Evolutionary conservation across 2,329 filamentous ascomycete species (phyloP), one percentile per base, ranked within the genome.

Genomic region (Colletotrichum trifolii): DNA sequence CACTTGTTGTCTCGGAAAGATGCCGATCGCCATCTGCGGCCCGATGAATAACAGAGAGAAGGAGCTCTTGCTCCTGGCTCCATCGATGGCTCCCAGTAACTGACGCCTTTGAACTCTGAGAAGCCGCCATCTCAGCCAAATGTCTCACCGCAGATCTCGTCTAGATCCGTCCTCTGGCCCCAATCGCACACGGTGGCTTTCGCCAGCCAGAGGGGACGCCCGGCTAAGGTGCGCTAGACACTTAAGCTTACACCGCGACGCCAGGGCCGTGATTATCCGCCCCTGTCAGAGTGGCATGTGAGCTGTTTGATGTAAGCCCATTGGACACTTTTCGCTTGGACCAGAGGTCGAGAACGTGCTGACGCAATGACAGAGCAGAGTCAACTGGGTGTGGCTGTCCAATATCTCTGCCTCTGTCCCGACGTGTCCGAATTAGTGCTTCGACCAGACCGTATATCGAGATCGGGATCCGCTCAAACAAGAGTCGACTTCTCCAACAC

Each of bases 271-370:
- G 45, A 40, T 48, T 45, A 52, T 48, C 63, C 58, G 47, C 39
- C 42, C 53, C 52, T 17, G 58, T 63, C 52, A 15, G 15, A 8
- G 56, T 48, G 36, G 35, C 58, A 63, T 66, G 63, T 66, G 58
- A 66, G 39, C 36, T 43, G 40, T 63, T 66, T 62, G 58, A 47
- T 63, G 58, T 66, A 66, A 66, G 58, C 63, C 63, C 53, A 66
- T 66, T 66, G 58, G 63, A 40, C 40, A 38, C 13, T 11, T 13
- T 5, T 36, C 12, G 15, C 33, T 17, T 8, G 48, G 54, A 54
- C 17, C 47, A 12, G 50, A 52, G 17, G 58, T 42, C 7, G 25
- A 25, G 25, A 25, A 25, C 25, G 25, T 25, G 25, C 25, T 25
- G 25, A 25, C 25, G 25, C 25, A 25, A 25, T 25, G 25, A 5